phyloP scores from a whole-genome alignment of 768 basidiomycete genomes.

The Rhodotorula babjevae region DNA sequence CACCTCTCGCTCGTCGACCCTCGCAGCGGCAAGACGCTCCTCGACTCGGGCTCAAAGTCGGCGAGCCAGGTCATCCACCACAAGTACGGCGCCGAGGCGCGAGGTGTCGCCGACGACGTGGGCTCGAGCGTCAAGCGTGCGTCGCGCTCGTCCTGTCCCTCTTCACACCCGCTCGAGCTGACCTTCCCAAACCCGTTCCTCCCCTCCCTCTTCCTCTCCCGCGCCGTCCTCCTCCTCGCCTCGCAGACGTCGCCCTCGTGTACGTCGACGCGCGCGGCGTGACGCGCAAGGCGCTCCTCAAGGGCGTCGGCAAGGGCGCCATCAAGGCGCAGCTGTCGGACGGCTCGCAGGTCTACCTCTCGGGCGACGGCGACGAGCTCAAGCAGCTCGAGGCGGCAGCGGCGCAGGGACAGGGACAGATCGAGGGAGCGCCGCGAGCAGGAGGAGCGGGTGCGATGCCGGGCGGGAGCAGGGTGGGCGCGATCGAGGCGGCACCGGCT shows the following conservation, averaged over 20 bases:
- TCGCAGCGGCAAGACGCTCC: conserved; percentile 15
- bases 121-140: conserved; percentile 45
- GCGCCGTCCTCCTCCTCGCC: no score
- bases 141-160: neutral
- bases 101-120: conserved; percentile 44
- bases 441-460: no score
- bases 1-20: neutral
- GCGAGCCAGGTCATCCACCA: conserved; percentile 41
- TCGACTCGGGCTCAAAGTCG: conserved; percentile 17
- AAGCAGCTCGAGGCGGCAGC: conserved; percentile 18
- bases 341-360: conserved; percentile 20
- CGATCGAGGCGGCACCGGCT: neutral
- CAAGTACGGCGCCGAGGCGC: conserved; percentile 48
- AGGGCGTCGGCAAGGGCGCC: conserved; percentile 37
- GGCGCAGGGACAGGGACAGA: neutral
- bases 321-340: conserved; percentile 33
- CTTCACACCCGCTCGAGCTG: no score
- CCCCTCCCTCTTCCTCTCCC: no score
- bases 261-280: conserved; percentile 49
- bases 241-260: conserved; percentile 46
- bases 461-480: neutral
- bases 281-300: conserved; percentile 46
- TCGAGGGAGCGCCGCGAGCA: no score
- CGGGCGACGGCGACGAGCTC: conserved; percentile 11
- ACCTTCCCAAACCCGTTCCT: no score